phyloP scores from a whole-genome alignment of 148 eudicot species.

The Dianthus caryophyllus region DNA sequence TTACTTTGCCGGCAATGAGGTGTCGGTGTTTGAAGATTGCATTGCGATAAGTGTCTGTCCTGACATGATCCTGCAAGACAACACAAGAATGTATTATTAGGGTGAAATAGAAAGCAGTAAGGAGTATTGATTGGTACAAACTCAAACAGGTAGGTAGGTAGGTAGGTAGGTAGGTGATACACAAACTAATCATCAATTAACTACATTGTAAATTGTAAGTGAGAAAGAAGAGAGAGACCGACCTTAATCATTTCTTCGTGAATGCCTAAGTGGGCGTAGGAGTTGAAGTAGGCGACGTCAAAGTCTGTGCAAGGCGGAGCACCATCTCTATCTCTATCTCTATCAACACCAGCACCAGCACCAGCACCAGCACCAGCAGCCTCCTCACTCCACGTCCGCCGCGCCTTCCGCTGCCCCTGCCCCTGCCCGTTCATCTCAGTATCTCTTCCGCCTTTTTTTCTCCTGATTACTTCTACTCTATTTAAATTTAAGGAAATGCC shows the following conservation, averaged over 20 bases:
- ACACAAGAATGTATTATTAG: no score
- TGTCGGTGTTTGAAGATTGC: slow-evolving; percentile 79
- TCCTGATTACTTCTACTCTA: no score
- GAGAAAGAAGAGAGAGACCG: neutral
- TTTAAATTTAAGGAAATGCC: no score
- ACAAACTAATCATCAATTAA: no score
- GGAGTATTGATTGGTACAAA: no score
- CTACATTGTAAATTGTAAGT: no score
- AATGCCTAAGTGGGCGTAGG: slow-evolving; percentile 93
- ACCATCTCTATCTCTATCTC: slow-evolving; percentile 9
- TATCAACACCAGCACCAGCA: no score
- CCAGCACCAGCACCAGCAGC: no score
- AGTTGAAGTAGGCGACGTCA: slow-evolving; percentile 85
- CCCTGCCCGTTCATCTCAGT: slow-evolving; percentile 9
- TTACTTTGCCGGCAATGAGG: slow-evolving; percentile 83
- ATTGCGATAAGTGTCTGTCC: slow-evolving; percentile 84
- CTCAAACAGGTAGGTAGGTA: no score
- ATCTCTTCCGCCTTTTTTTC: no score
- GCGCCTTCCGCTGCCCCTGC: slow-evolving; percentile 22
- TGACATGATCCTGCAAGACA: slow-evolving; percentile 83
- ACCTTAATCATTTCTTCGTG: slow-evolving; percentile 99
- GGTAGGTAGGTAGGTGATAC: no score
- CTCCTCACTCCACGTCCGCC: slow-evolving; percentile 23
- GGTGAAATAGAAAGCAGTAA: no score
- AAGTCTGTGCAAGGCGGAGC: slow-evolving; percentile 78